Conservation (phyloP, 345 rosid genomes). For the Psidium guajava region DNA sequence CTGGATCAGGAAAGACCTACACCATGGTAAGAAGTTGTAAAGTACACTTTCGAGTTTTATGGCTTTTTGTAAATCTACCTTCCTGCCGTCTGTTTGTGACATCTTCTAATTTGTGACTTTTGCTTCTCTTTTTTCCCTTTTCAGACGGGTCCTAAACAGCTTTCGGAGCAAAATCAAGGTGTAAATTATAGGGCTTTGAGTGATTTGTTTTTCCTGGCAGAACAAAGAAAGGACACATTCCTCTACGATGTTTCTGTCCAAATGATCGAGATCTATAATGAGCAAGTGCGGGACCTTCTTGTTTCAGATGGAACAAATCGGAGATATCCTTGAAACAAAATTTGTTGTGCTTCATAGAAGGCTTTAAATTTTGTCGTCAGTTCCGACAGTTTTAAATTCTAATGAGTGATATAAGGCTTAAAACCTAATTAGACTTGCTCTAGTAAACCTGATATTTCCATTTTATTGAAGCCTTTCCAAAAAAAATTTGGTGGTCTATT, state of each 20-base stretch:
- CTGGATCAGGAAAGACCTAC: slow-evolving; percentile 91
- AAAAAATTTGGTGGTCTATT: background rate
- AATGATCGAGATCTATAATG: slow-evolving; percentile 96
- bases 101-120: background rate
- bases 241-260: slow-evolving; percentile 80
- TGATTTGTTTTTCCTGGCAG: slow-evolving; percentile 77
- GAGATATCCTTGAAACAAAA: slow-evolving; percentile 70
- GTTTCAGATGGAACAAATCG: slow-evolving; percentile 79
- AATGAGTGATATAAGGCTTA: background rate
- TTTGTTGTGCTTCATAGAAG: background rate
- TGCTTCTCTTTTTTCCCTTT: slow-evolving; percentile 7
- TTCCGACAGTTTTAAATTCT: background rate
- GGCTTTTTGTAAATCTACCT: background rate
- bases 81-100: background rate
- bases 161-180: slow-evolving; percentile 72
- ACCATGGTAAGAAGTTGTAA: slow-evolving; percentile 61
- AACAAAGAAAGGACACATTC: slow-evolving; percentile 73
- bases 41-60: background rate
- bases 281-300: slow-evolving; percentile 93
- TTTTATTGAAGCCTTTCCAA: background rate
- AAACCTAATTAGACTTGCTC: background rate
- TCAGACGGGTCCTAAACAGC: slow-evolving; percentile 83
- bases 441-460: background rate
- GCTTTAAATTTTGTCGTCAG: background rate
- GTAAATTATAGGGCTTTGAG: slow-evolving; percentile 92